A percentile compares a stretch with the other conserved stretches of the same genome.
These are phyloP conservation scores for Hyaloperonospora arabidopsidis DNA, from an alignment of 352 stramenopile genomes.

Conservation along the genomic window DNA sequence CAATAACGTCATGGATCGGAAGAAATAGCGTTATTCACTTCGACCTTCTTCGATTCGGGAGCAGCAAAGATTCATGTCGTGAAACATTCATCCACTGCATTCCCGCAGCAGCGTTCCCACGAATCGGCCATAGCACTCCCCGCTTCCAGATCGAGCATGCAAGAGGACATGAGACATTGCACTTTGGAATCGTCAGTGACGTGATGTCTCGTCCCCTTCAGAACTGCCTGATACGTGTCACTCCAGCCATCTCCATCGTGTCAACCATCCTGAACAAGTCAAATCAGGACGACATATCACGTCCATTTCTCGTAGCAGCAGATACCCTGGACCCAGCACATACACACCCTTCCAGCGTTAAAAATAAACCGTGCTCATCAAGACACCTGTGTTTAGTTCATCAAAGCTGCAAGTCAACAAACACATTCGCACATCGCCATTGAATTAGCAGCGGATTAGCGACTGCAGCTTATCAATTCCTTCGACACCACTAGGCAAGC, in stretches of 20 bases:
- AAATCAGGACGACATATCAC: too few relatives aligned
- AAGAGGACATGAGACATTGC: constrained; percentile 87
- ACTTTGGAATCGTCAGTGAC: constrained; percentile 88
- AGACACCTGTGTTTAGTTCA: too few relatives aligned
- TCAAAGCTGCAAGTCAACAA: constrained; percentile 93
- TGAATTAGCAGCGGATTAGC: constrained; percentile 20
- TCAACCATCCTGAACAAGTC: too few relatives aligned
- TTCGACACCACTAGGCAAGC: constrained; percentile 12
- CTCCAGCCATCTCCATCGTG: not conserved
- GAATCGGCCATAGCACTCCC: constrained; percentile 89
- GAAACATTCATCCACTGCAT: constrained; percentile 93
- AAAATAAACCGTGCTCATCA: too few relatives aligned
- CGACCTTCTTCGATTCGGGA: constrained; percentile 92
- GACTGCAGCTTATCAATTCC: constrained; percentile 9
- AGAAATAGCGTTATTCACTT: constrained; percentile 95
- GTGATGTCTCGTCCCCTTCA: too few relatives aligned
- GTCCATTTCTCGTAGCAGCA: too few relatives aligned
- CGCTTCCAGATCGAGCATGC: constrained; percentile 87
- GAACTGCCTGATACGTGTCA: not conserved
- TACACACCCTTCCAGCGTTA: too few relatives aligned
- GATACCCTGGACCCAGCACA: too few relatives aligned
- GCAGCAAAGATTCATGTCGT: constrained; percentile 84
- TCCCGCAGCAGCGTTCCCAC: constrained; percentile 93
- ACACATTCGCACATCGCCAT: constrained; percentile 91
- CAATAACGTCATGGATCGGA: constrained; percentile 87